Base-by-base conservation (phyloP, 306 rosid species). In the Vigna nakashimae region DNA sequence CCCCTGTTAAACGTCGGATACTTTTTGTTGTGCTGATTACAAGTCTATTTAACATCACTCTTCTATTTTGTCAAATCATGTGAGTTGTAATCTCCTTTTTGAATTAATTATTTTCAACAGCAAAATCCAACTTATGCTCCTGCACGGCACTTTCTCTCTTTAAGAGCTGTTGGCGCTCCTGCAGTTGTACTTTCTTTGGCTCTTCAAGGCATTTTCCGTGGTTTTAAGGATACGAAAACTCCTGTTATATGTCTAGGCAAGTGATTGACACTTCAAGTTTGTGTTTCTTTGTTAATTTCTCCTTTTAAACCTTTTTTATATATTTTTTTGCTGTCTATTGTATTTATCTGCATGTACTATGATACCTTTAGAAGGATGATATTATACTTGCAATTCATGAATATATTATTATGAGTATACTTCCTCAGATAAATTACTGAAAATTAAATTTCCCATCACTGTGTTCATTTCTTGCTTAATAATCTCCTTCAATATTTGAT, bases 191-290 rank as follows among this genome's bases (percentile, higher is more conserved):
- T 87, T 26, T 89, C 97, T 73, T 86, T 95, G 92, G 97, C 99
- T 73, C 97, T 92, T 75, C 99, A 95, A 82, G 99, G 99, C 67
- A 87, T 95, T 84, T 95, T 95, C 75, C 98, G 98, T 75, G 99
- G 99, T 71, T 95, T 92, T 82, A 95, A 90, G 88, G 99, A 95
- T 82, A 95, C 99, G 34, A 87, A 85, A 85, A 95, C 97, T 65
- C 98, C 99, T 32, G 90, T 95, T 72, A 52, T 92, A 52, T 92
- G 99, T 84, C 86, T 95, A 84, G 99, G 99, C 82, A 88, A 88
- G 94, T 85, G 45, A 79, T 76, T 74, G 42, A 40, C 45, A 79
- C 45, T 3, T 45, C 16, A 45, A 52, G 28, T 42, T 3, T 81
- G 34, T 62, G 24, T 70, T 34, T 65, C 64, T 69, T 30, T 74